A percentile compares a stretch with the other conserved stretches of the same genome.
phyloP scores from a whole-genome alignment of 768 basidiomycete genomes.

The Macrocybe gigantea region DNA sequence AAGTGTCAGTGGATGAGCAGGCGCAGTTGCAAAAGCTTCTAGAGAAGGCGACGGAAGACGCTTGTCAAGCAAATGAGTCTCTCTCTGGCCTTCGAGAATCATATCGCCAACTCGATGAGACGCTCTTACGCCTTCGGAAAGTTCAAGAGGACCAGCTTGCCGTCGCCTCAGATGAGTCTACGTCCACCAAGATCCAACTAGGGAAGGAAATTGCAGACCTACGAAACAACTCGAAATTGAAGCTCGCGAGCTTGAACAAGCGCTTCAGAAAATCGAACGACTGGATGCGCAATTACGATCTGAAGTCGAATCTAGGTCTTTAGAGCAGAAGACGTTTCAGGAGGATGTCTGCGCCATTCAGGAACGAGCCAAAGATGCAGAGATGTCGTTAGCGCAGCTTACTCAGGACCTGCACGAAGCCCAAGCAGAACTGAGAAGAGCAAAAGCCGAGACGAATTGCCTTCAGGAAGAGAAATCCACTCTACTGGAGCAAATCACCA shows the following conservation, averaged over 20 bases:
- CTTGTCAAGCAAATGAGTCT: too few relatives aligned
- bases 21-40: constrained; percentile 26
- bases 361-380: constrained; percentile 20
- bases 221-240: constrained; percentile 29
- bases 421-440: constrained; percentile 35
- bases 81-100: constrained; percentile 8
- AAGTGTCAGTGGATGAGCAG: constrained; percentile 23
- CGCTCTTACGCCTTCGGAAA: constrained; percentile 16
- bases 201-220: constrained; percentile 29
- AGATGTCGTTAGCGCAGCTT: constrained; percentile 27
- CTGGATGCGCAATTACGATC: constrained; percentile 33
- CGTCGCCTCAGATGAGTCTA: constrained; percentile 20
- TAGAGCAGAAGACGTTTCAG: constrained; percentile 25
- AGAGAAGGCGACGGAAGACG: constrained; percentile 25
- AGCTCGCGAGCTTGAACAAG: constrained; percentile 28
- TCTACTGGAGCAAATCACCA: constrained; percentile 52
- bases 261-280: constrained; percentile 30
- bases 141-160: constrained; percentile 25
- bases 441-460: constrained; percentile 17
- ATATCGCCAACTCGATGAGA: constrained; percentile 8
- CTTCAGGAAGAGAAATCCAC: constrained; percentile 44
- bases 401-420: constrained; percentile 27
- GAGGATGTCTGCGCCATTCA: constrained; percentile 23
- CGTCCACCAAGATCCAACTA: constrained; percentile 17
- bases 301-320: constrained; percentile 25